These are phyloP conservation scores for Noccaea bulbosa DNA, from an alignment of 345 rosid species.

Conservation along the genomic window DNA sequence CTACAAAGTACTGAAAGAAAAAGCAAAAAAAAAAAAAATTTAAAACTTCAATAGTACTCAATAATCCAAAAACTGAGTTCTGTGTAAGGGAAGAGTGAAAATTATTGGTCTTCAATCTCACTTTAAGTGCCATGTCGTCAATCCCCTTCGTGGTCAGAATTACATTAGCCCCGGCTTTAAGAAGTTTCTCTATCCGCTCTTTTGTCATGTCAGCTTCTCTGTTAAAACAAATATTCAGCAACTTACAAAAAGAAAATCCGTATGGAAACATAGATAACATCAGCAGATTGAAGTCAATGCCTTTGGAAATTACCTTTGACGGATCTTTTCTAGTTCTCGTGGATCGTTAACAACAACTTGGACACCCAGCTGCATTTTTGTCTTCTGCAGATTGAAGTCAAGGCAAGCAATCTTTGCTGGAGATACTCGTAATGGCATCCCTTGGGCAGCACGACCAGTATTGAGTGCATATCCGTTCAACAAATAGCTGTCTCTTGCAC, in stretches of 20 bases:
- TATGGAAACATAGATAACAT: constrained; percentile 1
- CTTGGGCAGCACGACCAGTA: constrained; percentile 97
- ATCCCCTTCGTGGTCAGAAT: constrained; percentile 94
- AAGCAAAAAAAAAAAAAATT: constrained; percentile 28
- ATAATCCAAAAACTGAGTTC: not conserved
- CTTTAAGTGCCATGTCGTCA: constrained; percentile 99
- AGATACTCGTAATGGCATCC: constrained; percentile 89
- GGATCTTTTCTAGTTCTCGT: constrained; percentile 96
- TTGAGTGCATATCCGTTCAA: constrained; percentile 93
- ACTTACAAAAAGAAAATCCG: not conserved
- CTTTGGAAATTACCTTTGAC: constrained; percentile 64
- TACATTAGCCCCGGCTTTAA: constrained; percentile 98
- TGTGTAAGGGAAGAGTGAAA: constrained; percentile 2
- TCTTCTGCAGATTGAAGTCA: constrained; percentile 95
- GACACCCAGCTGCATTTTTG: constrained; percentile 95
- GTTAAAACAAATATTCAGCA: constrained; percentile 36
- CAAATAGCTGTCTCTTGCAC: constrained; percentile 89
- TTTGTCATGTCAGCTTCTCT: constrained; percentile 98
- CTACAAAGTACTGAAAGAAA: constrained; percentile 84
- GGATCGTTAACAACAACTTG: constrained; percentile 95
- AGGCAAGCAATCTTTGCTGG: constrained; percentile 95
- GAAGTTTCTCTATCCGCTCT: constrained; percentile 90
- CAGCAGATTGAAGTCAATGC: not conserved
- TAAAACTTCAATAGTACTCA: not conserved
- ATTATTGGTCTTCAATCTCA: constrained; percentile 20